Evolutionary conservation across 1,284 basidiomycete genomes (phyloP).

Genomic region (Takashimella koratensis): DNA sequence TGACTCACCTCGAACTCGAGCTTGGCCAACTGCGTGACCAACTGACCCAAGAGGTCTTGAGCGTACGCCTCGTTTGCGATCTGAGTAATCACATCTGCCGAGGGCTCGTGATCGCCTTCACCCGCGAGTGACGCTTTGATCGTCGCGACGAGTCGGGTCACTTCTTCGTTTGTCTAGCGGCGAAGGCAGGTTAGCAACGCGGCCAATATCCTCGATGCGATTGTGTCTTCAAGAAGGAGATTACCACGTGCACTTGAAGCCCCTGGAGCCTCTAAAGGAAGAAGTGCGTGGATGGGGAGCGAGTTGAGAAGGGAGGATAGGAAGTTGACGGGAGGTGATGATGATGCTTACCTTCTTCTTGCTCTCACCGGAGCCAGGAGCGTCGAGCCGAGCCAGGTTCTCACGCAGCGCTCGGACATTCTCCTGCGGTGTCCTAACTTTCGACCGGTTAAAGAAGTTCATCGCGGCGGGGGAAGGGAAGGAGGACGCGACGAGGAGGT

Average conservation of each 20-base stretch:
- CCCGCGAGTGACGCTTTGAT: constrained; percentile 33
- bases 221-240: too few species aligned
- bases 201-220: too few species aligned
- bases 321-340: background rate
- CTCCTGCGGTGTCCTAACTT: constrained; percentile 77
- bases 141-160: constrained; percentile 30
- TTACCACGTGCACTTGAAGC: too few species aligned
- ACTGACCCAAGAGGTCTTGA: constrained; percentile 75
- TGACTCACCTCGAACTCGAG: constrained; percentile 92
- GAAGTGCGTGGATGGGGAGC: too few species aligned
- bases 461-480: constrained; percentile 50
- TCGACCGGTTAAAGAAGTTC: constrained; percentile 90
- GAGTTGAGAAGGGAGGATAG: background rate
- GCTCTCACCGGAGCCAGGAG: constrained; percentile 62
- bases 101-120: constrained; percentile 42
- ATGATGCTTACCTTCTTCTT: constrained; percentile 64
- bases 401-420: constrained; percentile 75
- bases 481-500: background rate
- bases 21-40: constrained; percentile 74
- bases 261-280: too few species aligned
- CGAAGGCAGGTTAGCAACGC: too few species aligned
- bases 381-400: constrained; percentile 69
- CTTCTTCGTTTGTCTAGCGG: constrained; percentile 37
- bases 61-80: constrained; percentile 94
- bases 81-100: constrained; percentile 83